Evolutionary conservation across 805 yeast genomes (phyloP).

Genomic region (Metschnikowia corniflorae): DNA sequence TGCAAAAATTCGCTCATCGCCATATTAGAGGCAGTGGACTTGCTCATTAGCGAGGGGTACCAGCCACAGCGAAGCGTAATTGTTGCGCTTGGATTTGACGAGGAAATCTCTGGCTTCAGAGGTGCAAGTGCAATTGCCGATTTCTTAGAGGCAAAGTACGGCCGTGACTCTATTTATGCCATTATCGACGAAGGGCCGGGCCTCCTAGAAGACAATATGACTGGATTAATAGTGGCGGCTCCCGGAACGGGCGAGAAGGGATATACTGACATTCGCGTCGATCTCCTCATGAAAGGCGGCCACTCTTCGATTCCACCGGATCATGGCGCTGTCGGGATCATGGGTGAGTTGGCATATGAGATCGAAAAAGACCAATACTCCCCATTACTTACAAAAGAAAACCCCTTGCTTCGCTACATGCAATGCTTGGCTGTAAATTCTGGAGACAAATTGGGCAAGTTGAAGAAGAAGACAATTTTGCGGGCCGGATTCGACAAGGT

Average conservation of each 20-base stretch:
- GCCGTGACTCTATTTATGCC: slow-evolving; percentile 16
- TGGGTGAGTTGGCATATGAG: slow-evolving; percentile 51
- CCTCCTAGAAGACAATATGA: slow-evolving; percentile 7
- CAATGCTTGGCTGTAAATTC: slow-evolving; percentile 61
- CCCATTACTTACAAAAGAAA: slow-evolving; percentile 44
- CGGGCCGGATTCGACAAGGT: slow-evolving; percentile 34
- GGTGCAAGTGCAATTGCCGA: slow-evolving; percentile 12
- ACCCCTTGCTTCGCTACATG: slow-evolving; percentile 56
- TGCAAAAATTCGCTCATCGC: slow-evolving; percentile 69
- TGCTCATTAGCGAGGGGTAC: slow-evolving; percentile 11
- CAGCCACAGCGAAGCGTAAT: slow-evolving; percentile 14
- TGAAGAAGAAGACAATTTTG: slow-evolving; percentile 29
- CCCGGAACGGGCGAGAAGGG: slow-evolving; percentile 20
- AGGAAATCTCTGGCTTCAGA: slow-evolving; percentile 16
- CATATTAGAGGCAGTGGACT: slow-evolving; percentile 45
- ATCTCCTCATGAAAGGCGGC: slow-evolving; percentile 65
- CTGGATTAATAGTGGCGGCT: slow-evolving; percentile 12
- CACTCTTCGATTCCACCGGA: slow-evolving; percentile 80
- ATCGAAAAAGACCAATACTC: slow-evolving; percentile 58
- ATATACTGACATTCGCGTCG: slow-evolving; percentile 17
- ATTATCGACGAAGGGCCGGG: slow-evolving; percentile 21
- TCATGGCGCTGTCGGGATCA: slow-evolving; percentile 75
- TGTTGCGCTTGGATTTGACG: slow-evolving; percentile 19
- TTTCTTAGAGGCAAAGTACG: slow-evolving; percentile 13
- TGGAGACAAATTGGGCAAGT: slow-evolving; percentile 22